Evolutionary conservation across 768 basidiomycete species (phyloP).

Genomic region (Clavaria fumosa): DNA sequence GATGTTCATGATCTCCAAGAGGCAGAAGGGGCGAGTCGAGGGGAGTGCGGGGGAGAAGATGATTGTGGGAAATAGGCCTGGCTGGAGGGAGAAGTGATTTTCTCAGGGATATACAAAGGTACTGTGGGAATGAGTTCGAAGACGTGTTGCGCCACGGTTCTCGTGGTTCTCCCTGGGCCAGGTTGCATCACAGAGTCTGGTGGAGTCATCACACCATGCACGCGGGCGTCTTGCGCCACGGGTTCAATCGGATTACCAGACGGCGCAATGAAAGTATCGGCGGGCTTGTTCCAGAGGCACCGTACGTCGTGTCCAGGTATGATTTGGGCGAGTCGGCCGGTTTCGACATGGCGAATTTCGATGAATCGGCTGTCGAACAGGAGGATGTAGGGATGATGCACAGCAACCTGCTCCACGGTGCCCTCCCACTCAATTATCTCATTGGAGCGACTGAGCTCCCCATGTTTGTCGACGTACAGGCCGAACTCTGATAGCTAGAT

Average conservation of each 20-base stretch:
- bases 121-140: constrained; percentile 70
- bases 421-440: constrained; percentile 92
- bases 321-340: constrained; percentile 72
- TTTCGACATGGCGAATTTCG: constrained; percentile 77
- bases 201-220: constrained; percentile 77
- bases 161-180: constrained; percentile 22
- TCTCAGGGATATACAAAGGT: constrained; percentile 47
- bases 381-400: constrained; percentile 81
- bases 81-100: constrained; percentile 38
- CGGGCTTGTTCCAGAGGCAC: constrained; percentile 84
- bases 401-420: constrained; percentile 78
- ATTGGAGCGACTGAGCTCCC: constrained; percentile 62
- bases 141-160: constrained; percentile 53
- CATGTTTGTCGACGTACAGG: constrained; percentile 87
- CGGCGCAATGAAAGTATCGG: constrained; percentile 36
- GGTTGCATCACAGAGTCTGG: constrained; percentile 27
- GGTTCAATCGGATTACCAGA: constrained; percentile 36
- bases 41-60: constrained; percentile 41
- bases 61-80: constrained; percentile 37
- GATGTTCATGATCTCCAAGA: constrained; percentile 9
- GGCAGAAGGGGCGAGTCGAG: constrained; percentile 22
- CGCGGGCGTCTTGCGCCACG: constrained; percentile 61
- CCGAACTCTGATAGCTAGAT: constrained; percentile 56
- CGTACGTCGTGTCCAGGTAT: constrained; percentile 73
- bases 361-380: constrained; percentile 88